Percentiles rank a stretch among this genome's conserved stretches.
Evolutionary conservation across 257 asterid genomes (phyloP).

Genomic region (Solanum sejunctum): DNA sequence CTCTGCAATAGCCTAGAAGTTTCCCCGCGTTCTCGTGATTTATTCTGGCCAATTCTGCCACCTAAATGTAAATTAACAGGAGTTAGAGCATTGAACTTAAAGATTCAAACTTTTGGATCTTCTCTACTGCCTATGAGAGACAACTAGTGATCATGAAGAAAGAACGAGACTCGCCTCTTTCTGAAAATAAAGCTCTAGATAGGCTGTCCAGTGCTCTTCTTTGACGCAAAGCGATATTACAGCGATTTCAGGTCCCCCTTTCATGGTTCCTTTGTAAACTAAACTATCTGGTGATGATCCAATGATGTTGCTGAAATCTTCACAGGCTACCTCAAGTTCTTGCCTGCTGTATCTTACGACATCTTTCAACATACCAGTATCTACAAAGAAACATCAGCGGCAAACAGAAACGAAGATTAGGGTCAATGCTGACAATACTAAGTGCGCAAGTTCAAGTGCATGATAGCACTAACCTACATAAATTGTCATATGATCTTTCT

Average conservation of each 20-base stretch:
- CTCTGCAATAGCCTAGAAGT: conserved; percentile 78
- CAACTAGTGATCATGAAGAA: neutral
- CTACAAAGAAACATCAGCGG: conserved; percentile 18
- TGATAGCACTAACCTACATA: conserved; percentile 46
- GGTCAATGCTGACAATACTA: neutral
- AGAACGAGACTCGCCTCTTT: conserved; percentile 42
- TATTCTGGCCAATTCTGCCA: conserved; percentile 77
- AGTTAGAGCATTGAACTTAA: neutral
- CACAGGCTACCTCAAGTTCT: conserved; percentile 94
- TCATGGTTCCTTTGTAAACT: conserved; percentile 75
- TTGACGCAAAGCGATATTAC: conserved; percentile 70
- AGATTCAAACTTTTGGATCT: neutral
- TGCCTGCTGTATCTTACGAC: conserved; percentile 56
- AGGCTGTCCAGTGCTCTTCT: conserved; percentile 85
- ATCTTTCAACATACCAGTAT: conserved; percentile 60
- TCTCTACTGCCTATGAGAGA: neutral
- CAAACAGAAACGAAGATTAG: neutral
- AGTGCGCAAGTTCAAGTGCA: neutral
- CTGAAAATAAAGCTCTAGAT: conserved; percentile 82
- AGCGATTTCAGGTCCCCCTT: conserved; percentile 82
- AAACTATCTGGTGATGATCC: conserved; percentile 75
- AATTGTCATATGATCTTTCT: conserved; percentile 48
- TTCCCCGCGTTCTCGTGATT: conserved; percentile 64
- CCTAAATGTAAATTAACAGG: conserved; percentile 26
- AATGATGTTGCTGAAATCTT: conserved; percentile 96